These are phyloP conservation scores for Uncinocarpus reesii DNA, from an alignment of 2,329 filamentous ascomycete species.

Conservation along the genomic window DNA sequence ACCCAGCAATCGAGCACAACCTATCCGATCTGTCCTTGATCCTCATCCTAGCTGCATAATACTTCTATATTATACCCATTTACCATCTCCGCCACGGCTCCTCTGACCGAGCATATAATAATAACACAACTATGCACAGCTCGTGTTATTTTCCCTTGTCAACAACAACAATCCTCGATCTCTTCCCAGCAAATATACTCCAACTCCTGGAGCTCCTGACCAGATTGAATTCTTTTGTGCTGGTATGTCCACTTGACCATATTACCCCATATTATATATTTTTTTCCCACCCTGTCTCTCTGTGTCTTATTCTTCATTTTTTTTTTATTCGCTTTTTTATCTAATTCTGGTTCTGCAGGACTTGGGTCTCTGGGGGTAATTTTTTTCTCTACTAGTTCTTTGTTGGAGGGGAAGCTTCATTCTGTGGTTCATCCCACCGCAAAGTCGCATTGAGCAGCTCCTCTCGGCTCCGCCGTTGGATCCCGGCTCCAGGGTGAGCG, in stretches of 20 bases:
- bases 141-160: slow-evolving; percentile 13
- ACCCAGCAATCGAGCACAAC: slow-evolving; percentile 3
- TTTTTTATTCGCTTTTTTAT: slow-evolving; percentile 2
- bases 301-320: not conserved
- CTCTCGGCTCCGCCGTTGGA: slow-evolving; percentile 2
- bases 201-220: not conserved
- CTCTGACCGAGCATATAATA: slow-evolving; percentile 16
- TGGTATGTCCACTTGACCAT: not conserved
- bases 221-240: not conserved
- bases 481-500: not conserved
- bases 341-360: not conserved
- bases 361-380: not conserved
- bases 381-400: not conserved
- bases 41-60: slow-evolving; percentile 8
- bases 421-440: not conserved
- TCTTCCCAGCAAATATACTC: slow-evolving; percentile 6
- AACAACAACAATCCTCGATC: slow-evolving; percentile 5
- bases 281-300: slow-evolving; percentile 3
- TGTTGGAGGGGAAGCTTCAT: not conserved
- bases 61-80: slow-evolving; percentile 1
- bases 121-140: slow-evolving; percentile 15
- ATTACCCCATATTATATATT: slow-evolving; percentile 13
- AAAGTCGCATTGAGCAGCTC: not conserved
- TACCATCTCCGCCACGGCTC: slow-evolving; percentile 5
- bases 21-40: slow-evolving; percentile 11